A percentile compares a stretch with the other conserved stretches of the same genome.
These are phyloP conservation scores for Phyllosticta paracitricarpa DNA, from an alignment of 2,329 filamentous ascomycete genomes.

Conservation along the genomic window DNA sequence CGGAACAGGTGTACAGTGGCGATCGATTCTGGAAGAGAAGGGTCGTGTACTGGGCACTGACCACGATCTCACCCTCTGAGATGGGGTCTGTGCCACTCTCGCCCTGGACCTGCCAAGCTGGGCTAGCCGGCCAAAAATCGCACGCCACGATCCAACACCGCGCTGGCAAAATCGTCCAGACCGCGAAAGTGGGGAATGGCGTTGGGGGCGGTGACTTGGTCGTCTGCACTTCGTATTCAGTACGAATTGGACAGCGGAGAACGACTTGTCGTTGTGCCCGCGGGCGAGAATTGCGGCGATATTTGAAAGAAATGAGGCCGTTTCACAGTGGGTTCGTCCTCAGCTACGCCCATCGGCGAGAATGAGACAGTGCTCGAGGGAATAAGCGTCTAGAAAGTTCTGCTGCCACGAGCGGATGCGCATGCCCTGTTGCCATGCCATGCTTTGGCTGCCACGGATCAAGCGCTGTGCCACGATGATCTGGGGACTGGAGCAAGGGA, in stretches of 20 bases:
- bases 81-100: too few species aligned
- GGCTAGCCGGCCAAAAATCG: too few species aligned
- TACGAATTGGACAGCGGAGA: neutral
- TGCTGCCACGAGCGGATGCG: neutral
- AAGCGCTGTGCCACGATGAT: neutral
- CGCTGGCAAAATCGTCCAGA: too few species aligned
- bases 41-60: too few species aligned
- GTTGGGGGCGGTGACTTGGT: neutral
- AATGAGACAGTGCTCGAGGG: neutral
- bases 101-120: too few species aligned
- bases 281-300: neutral
- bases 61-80: too few species aligned
- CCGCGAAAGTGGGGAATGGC: neutral
- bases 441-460: neutral
- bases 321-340: neutral
- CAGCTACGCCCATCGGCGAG: neutral
- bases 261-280: neutral
- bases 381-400: neutral
- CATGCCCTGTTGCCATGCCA: neutral
- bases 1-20: too few species aligned
- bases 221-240: neutral
- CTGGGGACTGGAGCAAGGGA: neutral
- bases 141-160: too few species aligned
- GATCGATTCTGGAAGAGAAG: too few species aligned
- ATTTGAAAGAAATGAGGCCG: neutral